Base-by-base conservation (phyloP, 2,329 filamentous ascomycete species). In the Diaporthe ilicicola region DNA sequence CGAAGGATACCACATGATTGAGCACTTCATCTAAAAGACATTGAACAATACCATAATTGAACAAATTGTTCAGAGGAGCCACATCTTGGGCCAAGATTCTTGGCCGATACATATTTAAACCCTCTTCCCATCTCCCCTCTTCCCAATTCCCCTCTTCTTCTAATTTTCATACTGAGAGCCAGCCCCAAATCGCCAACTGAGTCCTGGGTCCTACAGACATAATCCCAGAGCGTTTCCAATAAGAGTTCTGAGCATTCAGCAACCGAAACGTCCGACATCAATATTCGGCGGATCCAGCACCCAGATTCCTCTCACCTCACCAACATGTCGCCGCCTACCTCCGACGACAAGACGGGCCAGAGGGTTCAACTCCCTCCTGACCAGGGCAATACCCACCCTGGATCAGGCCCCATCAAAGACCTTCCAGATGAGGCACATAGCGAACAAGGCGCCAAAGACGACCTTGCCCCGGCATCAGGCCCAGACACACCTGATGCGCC, bases 361-460 rank as follows among this genome's bases (percentile, higher is more conserved):
- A 67, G 51, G 64, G 64, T 24, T 29, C 59, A 19, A 48, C 9
- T 6, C 8, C 24, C 8, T 50, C 42, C 44, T 50, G 44, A 48
- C 59, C 44, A 64, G 59, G 59, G 42, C 59, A 42, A 34, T 29
- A 22, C 29, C 59, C n/a, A n/a, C n/a, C 59, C 59, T 62, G 59
- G 42, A 48, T 48, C 59, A 62, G 12, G 27, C 15, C 2, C 17
- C 37, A 59, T n/a, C 59, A 46, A 34, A 56, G 54, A 15, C 59
- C 59, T 48, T 27, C 27, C 27, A 48, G 42, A 34, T 19, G 59
- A 46, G 42, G 27, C 24, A 27, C 15, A 27, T 13, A 17, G 27
- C n/a, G 19, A 42, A 12, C 19, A 56, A 42, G 54, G 24, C 54
- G 22, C 24, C 54, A 42, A 56, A 19, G n/a, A 39, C 13, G 54